These are phyloP conservation scores for Pythium biforme DNA, from an alignment of 352 stramenopile species.

Conservation along the genomic window DNA sequence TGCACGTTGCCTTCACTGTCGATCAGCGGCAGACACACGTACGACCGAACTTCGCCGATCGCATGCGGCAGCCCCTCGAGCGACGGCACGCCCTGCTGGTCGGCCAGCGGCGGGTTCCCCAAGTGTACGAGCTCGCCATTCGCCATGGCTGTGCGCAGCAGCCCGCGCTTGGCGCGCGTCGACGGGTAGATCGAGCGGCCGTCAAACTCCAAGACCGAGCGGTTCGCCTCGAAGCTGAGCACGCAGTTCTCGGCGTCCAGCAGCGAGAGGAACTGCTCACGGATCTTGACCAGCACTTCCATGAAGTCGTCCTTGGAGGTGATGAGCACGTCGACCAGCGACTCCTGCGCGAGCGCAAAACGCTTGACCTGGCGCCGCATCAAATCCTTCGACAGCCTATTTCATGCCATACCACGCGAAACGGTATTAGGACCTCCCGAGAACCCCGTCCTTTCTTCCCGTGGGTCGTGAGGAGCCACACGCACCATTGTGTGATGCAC, in stretches of 20 bases:
- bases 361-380: constrained; percentile 42
- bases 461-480: background rate
- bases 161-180: constrained; percentile 28
- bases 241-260: constrained; percentile 65
- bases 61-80: constrained; percentile 30
- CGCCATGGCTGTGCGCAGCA: constrained; percentile 27
- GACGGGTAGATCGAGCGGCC: constrained; percentile 47
- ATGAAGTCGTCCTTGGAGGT: constrained; percentile 44
- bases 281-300: constrained; percentile 54
- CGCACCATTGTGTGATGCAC: constrained; percentile 62
- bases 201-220: constrained; percentile 58
- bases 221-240: constrained; percentile 54
- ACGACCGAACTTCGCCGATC: constrained; percentile 51
- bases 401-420: background rate
- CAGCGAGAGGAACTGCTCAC: constrained; percentile 61
- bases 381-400: constrained; percentile 52
- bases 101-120: constrained; percentile 21
- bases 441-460: constrained; percentile 1
- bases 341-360: constrained; percentile 50
- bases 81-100: constrained; percentile 10
- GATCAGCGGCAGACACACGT: constrained; percentile 68
- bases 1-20: constrained; percentile 50
- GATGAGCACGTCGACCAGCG: constrained; percentile 49
- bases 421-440: background rate
- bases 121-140: constrained; percentile 44